phyloP scores from a whole-genome alignment of 2,329 filamentous ascomycete species.

The Byssothecium circinans region DNA sequence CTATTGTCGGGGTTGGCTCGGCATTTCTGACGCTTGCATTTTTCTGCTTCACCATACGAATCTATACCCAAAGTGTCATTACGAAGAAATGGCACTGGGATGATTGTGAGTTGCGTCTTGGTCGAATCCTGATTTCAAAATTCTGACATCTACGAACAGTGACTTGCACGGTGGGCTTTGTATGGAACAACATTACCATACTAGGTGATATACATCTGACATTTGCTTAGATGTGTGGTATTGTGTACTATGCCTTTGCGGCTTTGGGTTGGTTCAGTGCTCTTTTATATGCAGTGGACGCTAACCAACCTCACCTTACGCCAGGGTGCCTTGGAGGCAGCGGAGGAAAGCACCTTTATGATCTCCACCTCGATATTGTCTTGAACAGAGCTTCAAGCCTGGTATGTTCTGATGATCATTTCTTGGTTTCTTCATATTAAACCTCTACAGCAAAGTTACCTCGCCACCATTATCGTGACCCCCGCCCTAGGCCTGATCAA shows the following conservation, averaged over 20 bases:
- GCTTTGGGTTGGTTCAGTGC: neutral
- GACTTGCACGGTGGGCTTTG: neutral
- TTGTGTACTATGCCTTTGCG: constrained; percentile 1
- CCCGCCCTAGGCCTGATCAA: constrained; percentile 18
- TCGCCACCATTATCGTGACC: neutral
- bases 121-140: neutral
- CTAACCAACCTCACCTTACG: neutral
- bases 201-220: neutral
- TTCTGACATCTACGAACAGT: neutral
- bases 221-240: neutral
- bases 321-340: neutral
- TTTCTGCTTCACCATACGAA: neutral
- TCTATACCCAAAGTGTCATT: neutral
- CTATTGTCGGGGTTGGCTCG: neutral
- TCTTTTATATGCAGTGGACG: neutral
- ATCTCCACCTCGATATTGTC: constrained; percentile 2
- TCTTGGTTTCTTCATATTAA: neutral
- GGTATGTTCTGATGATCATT: neutral
- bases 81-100: constrained; percentile 7
- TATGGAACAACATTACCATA: neutral
- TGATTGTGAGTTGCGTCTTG: constrained; percentile 4
- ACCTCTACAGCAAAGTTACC: constrained; percentile 3
- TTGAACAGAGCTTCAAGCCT: neutral
- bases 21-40: neutral
- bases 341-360: neutral